Conservation (phyloP, 495 filamentous ascomycete genomes). For the Viridothelium virens region DNA sequence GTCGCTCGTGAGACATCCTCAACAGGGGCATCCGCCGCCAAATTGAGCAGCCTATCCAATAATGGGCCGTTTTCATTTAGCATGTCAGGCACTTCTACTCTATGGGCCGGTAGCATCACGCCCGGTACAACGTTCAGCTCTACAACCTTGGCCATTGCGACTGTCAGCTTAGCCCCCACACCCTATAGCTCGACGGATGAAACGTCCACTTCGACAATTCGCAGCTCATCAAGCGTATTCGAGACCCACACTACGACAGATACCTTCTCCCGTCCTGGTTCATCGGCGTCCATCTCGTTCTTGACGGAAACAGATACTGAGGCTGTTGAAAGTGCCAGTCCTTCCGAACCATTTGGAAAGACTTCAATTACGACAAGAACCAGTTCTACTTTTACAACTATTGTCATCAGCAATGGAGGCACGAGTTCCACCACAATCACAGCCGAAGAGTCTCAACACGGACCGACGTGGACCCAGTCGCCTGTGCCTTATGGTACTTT, state of each 20-base stretch:
- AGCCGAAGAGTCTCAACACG: neutral
- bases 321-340: neutral
- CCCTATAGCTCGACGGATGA: neutral
- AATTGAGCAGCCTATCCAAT: neutral
- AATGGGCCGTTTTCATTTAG: neutral
- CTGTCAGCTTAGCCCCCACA: neutral
- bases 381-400: neutral
- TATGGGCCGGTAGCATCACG: neutral
- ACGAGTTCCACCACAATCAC: neutral
- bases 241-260: neutral
- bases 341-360: neutral
- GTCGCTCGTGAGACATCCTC: neutral
- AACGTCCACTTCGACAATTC: neutral
- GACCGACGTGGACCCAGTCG: neutral
- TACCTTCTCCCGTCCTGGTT: no score
- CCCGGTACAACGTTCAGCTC: neutral
- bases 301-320: neutral
- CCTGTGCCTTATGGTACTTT: neutral
- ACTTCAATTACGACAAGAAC: neutral
- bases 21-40: neutral
- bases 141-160: neutral
- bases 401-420: neutral
- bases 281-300: neutral
- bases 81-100: neutral
- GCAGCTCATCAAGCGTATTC: neutral